Conservation (phyloP, 2,329 filamentous ascomycete species). For the Ophiognomonia clavigignenti-juglandacearum region DNA sequence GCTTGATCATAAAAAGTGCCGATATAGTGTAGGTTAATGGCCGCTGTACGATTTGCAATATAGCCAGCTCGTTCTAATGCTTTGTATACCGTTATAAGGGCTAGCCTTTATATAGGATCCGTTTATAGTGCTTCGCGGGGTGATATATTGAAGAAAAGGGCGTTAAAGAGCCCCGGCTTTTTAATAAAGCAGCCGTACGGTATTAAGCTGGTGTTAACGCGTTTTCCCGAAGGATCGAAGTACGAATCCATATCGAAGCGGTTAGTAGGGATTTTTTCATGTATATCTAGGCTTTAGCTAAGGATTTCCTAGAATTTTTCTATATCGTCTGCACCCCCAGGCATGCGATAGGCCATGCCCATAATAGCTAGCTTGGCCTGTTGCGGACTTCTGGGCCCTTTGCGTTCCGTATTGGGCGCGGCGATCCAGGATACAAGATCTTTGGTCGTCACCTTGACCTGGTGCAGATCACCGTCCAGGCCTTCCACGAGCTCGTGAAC, state of each 20-base stretch:
- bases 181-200: slow-evolving; percentile 72
- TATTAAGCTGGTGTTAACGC: slow-evolving; percentile 71
- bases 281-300: slow-evolving; percentile 69
- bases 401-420: too few relatives aligned
- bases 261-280: slow-evolving; percentile 61
- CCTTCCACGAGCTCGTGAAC: too few relatives aligned
- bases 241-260: slow-evolving; percentile 71
- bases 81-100: slow-evolving; percentile 73
- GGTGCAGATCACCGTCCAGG: too few relatives aligned
- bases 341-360: slow-evolving; percentile 75
- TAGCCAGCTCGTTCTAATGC: slow-evolving; percentile 78
- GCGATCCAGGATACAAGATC: too few relatives aligned
- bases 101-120: slow-evolving; percentile 75
- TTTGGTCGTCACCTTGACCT: too few relatives aligned
- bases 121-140: slow-evolving; percentile 75
- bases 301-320: slow-evolving; percentile 73
- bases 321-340: slow-evolving; percentile 65
- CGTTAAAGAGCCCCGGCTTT: slow-evolving; percentile 72
- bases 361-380: slow-evolving; percentile 87
- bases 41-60: slow-evolving; percentile 67
- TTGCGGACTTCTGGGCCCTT: too few relatives aligned
- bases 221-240: slow-evolving; percentile 66
- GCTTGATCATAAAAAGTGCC: slow-evolving; percentile 73
- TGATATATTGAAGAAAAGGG: slow-evolving; percentile 82
- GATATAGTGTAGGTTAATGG: slow-evolving; percentile 59